Base-by-base conservation (phyloP, 129 eudicot genomes). In the Artemisia annua region DNA sequence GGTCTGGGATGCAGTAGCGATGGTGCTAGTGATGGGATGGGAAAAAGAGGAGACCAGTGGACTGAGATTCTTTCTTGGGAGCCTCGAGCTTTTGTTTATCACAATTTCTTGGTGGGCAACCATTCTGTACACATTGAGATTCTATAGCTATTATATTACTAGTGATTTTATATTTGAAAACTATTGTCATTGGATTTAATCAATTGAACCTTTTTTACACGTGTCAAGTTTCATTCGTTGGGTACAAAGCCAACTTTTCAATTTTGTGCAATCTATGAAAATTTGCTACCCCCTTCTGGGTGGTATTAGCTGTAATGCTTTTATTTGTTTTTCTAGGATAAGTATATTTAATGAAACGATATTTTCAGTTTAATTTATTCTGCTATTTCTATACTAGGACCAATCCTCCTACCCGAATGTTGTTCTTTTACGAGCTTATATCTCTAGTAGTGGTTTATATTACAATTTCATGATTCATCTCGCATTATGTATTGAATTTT, bases 1-100 rank as follows among this genome's bases (percentile, higher is more conserved):
- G 64, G 16, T 55, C 49, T 78, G 70, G 48, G 52, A 46, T 81
- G 87, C 73, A 83, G 86, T 67, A 74, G 78, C 60, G 76, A 77
- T 24, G 78, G 80, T 19, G 82, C 67, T 67, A 77, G 80, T 54
- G 82, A 76, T 69, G 91, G 77, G 53, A 56, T 75, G 76, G 98
- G 83, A 65, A 76, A 85, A 57, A 81, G 91, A 71, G 89, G 85
- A 69, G 91, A 90, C 48, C 93, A 88, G 71, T 95, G 99, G 99
- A 89, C 92, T 16, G 96, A 95, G 76, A 71, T 95, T 44, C 87
- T 95, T 4, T 95, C 99, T 20, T 95, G 99, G 99, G 99, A 94
- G 85, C 99, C 97, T 57, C 81, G 99, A 71, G 97, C 99, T 64
- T 90, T 86, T 79, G 24, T 95, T 14, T 95, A 90, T 73, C 99